phyloP scores from a whole-genome alignment of 2,329 filamentous ascomycete genomes.

The Paraphoma chrysanthemicola region DNA sequence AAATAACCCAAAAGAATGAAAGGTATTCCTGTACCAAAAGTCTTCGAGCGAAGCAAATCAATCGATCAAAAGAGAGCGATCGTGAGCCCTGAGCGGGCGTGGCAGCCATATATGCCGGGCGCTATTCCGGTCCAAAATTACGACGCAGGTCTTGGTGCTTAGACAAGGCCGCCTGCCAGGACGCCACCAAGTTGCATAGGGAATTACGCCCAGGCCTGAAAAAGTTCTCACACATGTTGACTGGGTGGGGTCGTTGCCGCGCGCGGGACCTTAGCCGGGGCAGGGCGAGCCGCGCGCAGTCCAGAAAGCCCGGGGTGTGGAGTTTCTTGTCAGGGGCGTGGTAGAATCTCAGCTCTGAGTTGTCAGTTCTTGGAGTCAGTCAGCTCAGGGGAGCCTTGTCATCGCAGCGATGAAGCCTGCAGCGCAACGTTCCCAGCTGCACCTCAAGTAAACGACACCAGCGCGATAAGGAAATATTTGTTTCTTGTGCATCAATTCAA shows the following conservation, averaged over 20 bases:
- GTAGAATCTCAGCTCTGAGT: constrained; percentile 15
- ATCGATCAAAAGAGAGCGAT: constrained; percentile 15
- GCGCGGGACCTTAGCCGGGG: constrained; percentile 21
- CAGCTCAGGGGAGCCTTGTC: neutral
- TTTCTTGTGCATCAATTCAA: constrained; percentile 4
- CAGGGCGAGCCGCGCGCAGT: constrained; percentile 31
- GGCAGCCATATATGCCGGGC: constrained; percentile 27
- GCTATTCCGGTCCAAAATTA: constrained; percentile 16
- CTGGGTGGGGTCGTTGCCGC: constrained; percentile 18
- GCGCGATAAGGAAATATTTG: constrained; percentile 7
- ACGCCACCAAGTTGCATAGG: neutral
- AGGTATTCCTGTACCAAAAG: constrained; percentile 45
- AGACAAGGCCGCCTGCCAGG: constrained; percentile 14
- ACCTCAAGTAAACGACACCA: constrained; percentile 5
- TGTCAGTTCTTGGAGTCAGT: constrained; percentile 6
- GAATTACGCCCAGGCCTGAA: constrained; percentile 15
- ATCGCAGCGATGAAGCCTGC: neutral
- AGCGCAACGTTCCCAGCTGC: neutral
- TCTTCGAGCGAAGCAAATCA: constrained; percentile 16
- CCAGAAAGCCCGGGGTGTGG: constrained; percentile 7
- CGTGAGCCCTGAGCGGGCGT: constrained; percentile 16
- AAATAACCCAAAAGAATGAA: constrained; percentile 29
- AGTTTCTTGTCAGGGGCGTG: constrained; percentile 27
- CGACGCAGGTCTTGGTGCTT: constrained; percentile 18
- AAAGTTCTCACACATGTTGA: constrained; percentile 21